Evolutionary conservation across 108 stramenopile genomes (phyloP), one percentile per base, ranked within the genome.

Genomic region (Cyclotella choctawhatcheeana): DNA sequence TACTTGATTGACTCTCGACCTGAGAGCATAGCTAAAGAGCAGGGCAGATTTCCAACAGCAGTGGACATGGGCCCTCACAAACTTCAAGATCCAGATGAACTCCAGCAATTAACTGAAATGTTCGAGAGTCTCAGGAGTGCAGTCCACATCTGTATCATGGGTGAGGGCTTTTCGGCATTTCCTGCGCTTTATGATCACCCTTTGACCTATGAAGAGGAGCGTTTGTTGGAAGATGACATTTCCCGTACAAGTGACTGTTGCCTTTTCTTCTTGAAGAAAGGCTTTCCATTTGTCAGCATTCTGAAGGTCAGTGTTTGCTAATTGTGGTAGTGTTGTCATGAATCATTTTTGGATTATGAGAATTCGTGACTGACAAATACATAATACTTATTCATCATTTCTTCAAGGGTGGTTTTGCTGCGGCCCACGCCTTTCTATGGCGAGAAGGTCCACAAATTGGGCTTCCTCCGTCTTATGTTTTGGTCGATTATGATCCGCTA

Each of bases 341-440:
- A n/a, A n/a, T n/a, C n/a, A n/a, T n/a, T n/a, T n/a, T n/a, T n/a
- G n/a, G n/a, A n/a, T n/a, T n/a, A n/a, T n/a, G n/a, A n/a, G n/a
- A n/a, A n/a, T n/a, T n/a, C n/a, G n/a, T n/a, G n/a, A n/a, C n/a
- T n/a, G n/a, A n/a, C n/a, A n/a, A n/a, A n/a, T n/a, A n/a, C n/a
- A n/a, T n/a, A n/a, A n/a, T n/a, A n/a, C n/a, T n/a, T n/a, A n/a
- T n/a, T n/a, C n/a, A n/a, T n/a, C n/a, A n/a, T n/a, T n/a, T n/a
- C n/a, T n/a, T n/a, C n/a, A n/a, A n/a, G n/a, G n/a, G n/a, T n/a
- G 95, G 95, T 2, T 96, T 96, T 69, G 92, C 88, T 25, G 84
- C 86, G 13, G 88, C 88, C 13, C 95, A 96, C 67, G 73, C 91
- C n/a, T 96, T 82, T 70, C 76, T 96, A 14, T 83, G 79, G 31